Evolutionary conservation across 257 asterid genomes (phyloP).

Genomic region (Solanum gracilifrons): DNA sequence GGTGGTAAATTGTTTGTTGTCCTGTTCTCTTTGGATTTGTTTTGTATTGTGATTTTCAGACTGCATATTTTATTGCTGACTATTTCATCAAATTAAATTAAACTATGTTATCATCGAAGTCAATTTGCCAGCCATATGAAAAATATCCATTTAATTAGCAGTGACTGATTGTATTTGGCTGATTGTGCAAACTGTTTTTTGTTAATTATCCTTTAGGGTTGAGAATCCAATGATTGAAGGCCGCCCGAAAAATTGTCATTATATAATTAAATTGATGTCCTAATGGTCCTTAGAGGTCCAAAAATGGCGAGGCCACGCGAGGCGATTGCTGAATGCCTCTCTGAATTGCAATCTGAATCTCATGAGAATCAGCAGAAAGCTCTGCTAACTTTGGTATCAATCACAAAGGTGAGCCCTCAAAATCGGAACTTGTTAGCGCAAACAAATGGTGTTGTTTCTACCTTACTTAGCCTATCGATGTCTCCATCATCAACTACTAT

Average conservation of each 20-base stretch:
- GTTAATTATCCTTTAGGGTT: not conserved
- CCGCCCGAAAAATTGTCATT: not conserved
- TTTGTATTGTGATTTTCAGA: not conserved
- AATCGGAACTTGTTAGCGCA: conserved; percentile 56
- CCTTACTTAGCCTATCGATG: conserved; percentile 36
- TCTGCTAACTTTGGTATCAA: conserved; percentile 39
- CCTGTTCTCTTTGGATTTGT: not conserved
- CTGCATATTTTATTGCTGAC: not conserved
- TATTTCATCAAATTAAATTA: not conserved
- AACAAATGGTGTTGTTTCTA: conserved; percentile 35
- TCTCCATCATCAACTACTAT: conserved; percentile 5
- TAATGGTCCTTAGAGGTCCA: not conserved
- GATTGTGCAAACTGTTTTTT: not conserved
- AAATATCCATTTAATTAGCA: not conserved
- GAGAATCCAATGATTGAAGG: not conserved
- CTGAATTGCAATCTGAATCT: conserved; percentile 22
- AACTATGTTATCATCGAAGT: not conserved
- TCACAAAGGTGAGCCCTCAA: conserved; percentile 66
- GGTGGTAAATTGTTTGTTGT: not conserved
- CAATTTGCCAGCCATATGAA: not conserved
- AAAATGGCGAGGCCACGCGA: conserved; percentile 9
- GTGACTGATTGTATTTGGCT: not conserved
- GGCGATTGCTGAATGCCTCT: conserved; percentile 37
- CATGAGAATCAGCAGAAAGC: conserved; percentile 27
- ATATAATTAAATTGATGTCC: not conserved